These are phyloP conservation scores for Phytophthora megakarya DNA, from an alignment of 352 stramenopile genomes.

Conservation along the genomic window DNA sequence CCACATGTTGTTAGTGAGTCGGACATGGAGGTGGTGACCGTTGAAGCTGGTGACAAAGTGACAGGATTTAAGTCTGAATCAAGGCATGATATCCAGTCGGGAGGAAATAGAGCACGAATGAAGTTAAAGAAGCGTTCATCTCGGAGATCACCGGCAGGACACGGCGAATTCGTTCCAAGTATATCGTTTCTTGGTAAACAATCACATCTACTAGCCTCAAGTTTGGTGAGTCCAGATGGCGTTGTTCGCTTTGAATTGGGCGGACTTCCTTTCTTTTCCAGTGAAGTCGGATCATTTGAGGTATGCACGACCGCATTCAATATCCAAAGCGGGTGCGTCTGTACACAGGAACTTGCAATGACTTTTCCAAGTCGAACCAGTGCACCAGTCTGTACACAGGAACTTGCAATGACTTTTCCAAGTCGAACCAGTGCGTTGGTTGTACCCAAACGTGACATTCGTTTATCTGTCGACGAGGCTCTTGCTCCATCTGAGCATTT, in stretches of 20 bases:
- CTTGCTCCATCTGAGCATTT: constrained; percentile 38
- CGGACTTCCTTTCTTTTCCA: constrained; percentile 17
- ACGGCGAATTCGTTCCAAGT: constrained; percentile 17
- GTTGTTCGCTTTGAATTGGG: constrained; percentile 28
- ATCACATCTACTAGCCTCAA: constrained; percentile 29
- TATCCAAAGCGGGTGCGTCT: constrained; percentile 22
- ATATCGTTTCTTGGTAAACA: constrained; percentile 39
- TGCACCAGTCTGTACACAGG: constrained; percentile 31
- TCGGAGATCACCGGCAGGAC: not conserved
- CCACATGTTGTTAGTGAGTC: constrained; percentile 49
- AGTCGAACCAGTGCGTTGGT: not conserved
- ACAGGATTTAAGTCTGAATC: constrained; percentile 30
- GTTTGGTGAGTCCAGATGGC: constrained; percentile 20
- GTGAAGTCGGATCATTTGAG: constrained; percentile 37
- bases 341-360: constrained; percentile 33
- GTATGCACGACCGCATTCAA: constrained; percentile 42
- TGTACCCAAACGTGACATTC: constrained; percentile 35
- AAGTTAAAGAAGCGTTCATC: not conserved
- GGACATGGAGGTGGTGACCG: constrained; percentile 52
- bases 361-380: constrained; percentile 8
- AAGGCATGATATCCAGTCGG: constrained; percentile 14
- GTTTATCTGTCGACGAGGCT: constrained; percentile 34
- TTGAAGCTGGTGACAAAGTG: constrained; percentile 45
- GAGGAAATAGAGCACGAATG: not conserved
- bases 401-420: constrained; percentile 28